Evolutionary conservation across 2,329 filamentous ascomycete species (phyloP).

Genomic region (Aspergillus clavatus): DNA sequence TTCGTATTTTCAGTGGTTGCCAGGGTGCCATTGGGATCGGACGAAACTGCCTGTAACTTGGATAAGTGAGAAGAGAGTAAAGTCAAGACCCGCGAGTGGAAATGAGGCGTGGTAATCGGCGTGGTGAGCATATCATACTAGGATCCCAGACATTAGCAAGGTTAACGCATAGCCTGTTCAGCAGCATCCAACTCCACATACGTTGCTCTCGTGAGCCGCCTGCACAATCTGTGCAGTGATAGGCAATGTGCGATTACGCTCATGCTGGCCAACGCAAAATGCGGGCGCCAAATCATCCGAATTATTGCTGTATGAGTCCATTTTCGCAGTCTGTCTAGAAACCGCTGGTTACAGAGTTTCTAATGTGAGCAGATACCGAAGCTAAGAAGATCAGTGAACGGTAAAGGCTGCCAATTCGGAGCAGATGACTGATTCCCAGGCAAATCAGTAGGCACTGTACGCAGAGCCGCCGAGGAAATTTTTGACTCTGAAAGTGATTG

Average conservation of each 20-base stretch:
- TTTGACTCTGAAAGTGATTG: background rate
- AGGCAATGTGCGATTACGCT: constrained; percentile 47
- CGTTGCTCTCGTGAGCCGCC: constrained; percentile 54
- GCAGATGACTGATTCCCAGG: too few species aligned
- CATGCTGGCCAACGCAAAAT: constrained; percentile 60
- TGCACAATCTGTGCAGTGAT: constrained; percentile 49
- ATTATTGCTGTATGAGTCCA: constrained; percentile 27
- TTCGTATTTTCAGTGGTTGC: constrained; percentile 38
- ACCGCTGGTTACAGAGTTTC: constrained; percentile 2
- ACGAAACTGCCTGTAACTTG: constrained; percentile 34
- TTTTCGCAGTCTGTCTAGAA: constrained; percentile 15
- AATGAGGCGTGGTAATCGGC: constrained; percentile 57
- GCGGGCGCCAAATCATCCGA: constrained; percentile 39
- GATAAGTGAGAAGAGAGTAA: constrained; percentile 50
- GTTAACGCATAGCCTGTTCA: background rate
- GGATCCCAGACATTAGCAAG: constrained; percentile 8
- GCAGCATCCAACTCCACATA: constrained; percentile 26
- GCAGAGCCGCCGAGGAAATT: background rate
- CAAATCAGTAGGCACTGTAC: too few species aligned
- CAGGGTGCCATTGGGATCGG: constrained; percentile 36
- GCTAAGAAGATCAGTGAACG: background rate
- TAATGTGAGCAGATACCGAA: background rate
- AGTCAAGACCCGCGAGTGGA: constrained; percentile 54
- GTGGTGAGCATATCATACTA: constrained; percentile 63
- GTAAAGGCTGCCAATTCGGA: too few species aligned